Percentiles rank a stretch among this genome's conserved stretches.
Conservation (phyloP, 352 stramenopile genomes). For the Saprolegnia diclina region DNA sequence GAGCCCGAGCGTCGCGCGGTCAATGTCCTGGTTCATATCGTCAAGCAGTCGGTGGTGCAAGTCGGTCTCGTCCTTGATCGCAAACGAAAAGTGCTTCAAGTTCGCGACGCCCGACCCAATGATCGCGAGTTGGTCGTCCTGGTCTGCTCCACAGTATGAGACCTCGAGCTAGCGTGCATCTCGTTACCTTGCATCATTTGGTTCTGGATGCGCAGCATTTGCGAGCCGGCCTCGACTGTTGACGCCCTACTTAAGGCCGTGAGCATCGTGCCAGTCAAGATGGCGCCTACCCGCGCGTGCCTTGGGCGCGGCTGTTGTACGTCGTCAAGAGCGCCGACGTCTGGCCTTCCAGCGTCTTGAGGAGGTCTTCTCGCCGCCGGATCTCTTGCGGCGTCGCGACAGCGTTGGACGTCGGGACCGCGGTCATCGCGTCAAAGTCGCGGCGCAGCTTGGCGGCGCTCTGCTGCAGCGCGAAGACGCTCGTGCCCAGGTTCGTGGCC, state of each 20-base stretch:
- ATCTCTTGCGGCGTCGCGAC: constrained; percentile 26
- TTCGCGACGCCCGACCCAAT: constrained; percentile 80
- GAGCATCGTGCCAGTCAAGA: background rate
- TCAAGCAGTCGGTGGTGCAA: constrained; percentile 83
- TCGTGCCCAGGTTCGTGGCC: constrained; percentile 54
- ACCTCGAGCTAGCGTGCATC: background rate
- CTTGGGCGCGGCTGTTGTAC: constrained; percentile 54
- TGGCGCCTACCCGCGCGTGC: constrained; percentile 30
- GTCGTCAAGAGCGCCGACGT: constrained; percentile 58
- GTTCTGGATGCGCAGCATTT: constrained; percentile 80
- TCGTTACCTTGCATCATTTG: constrained; percentile 89
- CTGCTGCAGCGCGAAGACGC: constrained; percentile 81
- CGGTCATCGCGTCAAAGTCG: constrained; percentile 64
- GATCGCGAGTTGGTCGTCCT: constrained; percentile 80
- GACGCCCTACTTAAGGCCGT: constrained; percentile 18
- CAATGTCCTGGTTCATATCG: constrained; percentile 86
- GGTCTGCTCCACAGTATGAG: constrained; percentile 36
- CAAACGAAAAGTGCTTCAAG: constrained; percentile 77
- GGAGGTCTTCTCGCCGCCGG: constrained; percentile 20
- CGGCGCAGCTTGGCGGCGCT: constrained; percentile 68
- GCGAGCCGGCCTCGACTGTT: constrained; percentile 35
- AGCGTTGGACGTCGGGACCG: constrained; percentile 10
- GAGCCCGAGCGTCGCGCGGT: constrained; percentile 75
- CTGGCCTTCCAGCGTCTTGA: constrained; percentile 12
- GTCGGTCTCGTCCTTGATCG: constrained; percentile 86